Conservation (phyloP, 2,329 filamentous ascomycete species). For the Colletotrichum horii region DNA sequence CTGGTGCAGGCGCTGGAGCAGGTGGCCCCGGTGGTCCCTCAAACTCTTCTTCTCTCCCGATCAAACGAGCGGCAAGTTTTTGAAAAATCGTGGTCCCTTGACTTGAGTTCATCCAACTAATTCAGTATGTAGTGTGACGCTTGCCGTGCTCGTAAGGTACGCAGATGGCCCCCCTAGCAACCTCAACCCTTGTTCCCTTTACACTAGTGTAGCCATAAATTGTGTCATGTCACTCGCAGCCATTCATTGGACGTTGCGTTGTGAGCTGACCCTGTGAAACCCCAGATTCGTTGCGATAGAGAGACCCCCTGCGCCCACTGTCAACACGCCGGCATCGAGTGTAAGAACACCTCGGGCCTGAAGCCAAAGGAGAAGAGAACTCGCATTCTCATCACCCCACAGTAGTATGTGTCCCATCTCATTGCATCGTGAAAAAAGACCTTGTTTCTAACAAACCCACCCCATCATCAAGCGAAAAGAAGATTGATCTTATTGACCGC, state of each 20-base stretch:
- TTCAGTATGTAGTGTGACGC: constrained; percentile 31
- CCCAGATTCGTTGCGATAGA: constrained; percentile 10
- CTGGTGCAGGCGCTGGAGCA: not conserved
- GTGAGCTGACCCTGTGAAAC: not conserved
- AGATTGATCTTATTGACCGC: constrained; percentile 42
- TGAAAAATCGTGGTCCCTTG: too few relatives aligned
- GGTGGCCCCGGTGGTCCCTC: not conserved
- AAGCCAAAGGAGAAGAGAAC: constrained; percentile 14
- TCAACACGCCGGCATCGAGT: constrained; percentile 13
- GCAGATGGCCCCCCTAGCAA: not conserved
- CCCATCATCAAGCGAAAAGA: constrained; percentile 33
- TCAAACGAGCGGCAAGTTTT: constrained; percentile 17
- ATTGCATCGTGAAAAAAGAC: not conserved
- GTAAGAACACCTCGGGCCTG: constrained; percentile 4
- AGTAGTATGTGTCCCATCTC: not conserved
- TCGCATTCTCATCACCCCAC: constrained; percentile 5
- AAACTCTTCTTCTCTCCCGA: not conserved
- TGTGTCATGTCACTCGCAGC: constrained; percentile 35
- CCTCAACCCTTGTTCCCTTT: constrained; percentile 29
- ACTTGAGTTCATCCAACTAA: not conserved
- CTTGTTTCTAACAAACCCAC: not conserved
- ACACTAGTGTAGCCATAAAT: constrained; percentile 32
- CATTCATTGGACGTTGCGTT: constrained; percentile 18
- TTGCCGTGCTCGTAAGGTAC: constrained; percentile 37
- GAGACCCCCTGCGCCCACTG: constrained; percentile 6